Evolutionary conservation across 2,329 filamentous ascomycete species (phyloP), one percentile per base, ranked within the genome.

Genomic region (Cercospora zeina): DNA sequence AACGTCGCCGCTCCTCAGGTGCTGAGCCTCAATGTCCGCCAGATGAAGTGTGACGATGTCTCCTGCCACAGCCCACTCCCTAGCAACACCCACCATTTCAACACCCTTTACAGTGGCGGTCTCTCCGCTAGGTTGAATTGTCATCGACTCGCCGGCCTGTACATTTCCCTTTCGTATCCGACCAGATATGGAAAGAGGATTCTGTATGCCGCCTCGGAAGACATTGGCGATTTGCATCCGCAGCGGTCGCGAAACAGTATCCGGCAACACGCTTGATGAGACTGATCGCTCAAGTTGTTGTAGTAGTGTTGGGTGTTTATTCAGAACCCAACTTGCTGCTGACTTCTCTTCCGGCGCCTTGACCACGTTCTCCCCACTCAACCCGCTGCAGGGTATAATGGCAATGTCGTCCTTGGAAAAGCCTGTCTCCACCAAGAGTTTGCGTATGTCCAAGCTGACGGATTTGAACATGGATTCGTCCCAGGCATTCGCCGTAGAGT

Each of bases 1-100:
- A 16, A 97, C 89, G 72, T 97, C 93, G 19, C 95, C 95, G 7
- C 89, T 70, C 31, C 76, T 76, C 9, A 99, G 83, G 70, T 97
- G 89, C 14, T 90, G 84, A 10, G 69, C 62, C 69, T 97, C 93
- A 72, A 97, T 91, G 67, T 93, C 89, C 8, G 86, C 83, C 54
- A 99, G 82, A 68, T 96, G 89, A n/a, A 99, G 79, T 0, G 87
- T 88, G 14, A 90, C 86, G 63, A 95, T 96, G 72, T 97, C 91
- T 1, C 93, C 93, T 0, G 93, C 93, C 13, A 97, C 92, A 0
- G 90, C 91, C 91, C 92, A 99, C 63, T 96, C 92, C 11, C 83
- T 85, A 0, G 84, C 78, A 55, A 89, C 85, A 21, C 86, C 83
- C 72, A 93, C 89, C 9, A 92, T 83, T 73, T 95, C 88, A 53